phyloP scores from a whole-genome alignment of 257 asterid genomes.

The Nicotiana undulata region DNA sequence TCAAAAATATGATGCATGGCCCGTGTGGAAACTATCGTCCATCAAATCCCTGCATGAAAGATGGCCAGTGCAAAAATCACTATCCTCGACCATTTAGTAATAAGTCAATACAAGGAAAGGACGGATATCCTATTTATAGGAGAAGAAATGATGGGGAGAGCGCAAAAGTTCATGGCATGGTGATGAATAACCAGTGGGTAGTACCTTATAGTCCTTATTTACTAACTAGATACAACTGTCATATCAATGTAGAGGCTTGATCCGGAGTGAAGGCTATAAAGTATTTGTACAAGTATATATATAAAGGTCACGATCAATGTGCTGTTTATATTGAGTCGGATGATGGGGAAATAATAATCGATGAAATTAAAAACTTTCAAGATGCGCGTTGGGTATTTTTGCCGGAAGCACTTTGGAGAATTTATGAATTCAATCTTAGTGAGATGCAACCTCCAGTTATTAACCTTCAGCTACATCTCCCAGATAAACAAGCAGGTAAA shows the following conservation, averaged over 20 bases:
- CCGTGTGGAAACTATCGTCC: neutral
- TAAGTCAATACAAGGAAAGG: neutral
- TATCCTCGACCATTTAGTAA: neutral
- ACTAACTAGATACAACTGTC: neutral
- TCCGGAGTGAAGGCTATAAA: neutral
- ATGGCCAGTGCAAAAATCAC: neutral
- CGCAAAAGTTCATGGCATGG: neutral
- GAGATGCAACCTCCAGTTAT: too few relatives aligned
- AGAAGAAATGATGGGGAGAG: neutral
- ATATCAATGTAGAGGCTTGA: neutral
- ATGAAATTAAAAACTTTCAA: neutral
- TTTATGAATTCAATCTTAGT: too few relatives aligned
- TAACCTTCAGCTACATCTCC: too few relatives aligned
- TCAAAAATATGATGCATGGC: conserved; percentile 2
- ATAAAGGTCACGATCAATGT: neutral
- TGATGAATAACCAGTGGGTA: conserved; percentile 13
- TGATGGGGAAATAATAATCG: neutral
- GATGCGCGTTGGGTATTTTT: neutral
- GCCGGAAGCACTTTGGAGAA: neutral
- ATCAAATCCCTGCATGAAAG: neutral
- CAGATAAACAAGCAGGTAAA: too few relatives aligned
- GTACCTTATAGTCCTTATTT: neutral
- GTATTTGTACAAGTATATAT: conserved; percentile 5
- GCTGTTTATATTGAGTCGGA: neutral
- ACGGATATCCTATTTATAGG: neutral